Evolutionary conservation across 2,329 filamentous ascomycete genomes (phyloP), one percentile per base, ranked within the genome.

Genomic region (Hymenoscyphus repandus): DNA sequence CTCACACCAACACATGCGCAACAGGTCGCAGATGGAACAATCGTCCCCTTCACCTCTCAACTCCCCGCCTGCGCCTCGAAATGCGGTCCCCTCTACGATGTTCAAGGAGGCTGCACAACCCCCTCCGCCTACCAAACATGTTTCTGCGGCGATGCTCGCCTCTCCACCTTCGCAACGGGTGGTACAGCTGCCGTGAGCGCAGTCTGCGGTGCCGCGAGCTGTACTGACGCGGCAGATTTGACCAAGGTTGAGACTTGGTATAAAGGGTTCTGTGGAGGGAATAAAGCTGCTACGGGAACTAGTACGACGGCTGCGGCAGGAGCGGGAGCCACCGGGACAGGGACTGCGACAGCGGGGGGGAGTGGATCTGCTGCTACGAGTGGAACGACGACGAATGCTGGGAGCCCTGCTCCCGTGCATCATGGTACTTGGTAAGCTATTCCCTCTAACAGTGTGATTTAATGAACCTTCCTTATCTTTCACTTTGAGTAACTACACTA

Each of bases 91-190:
- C 79, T 90, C 40, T 82, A 77, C 64, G 79, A 88, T 67, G 88
- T 86, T 51, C 87, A 90, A 63, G 78, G 77, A 41, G 80, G 74
- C 54, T 95, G 90, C 68, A 76, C 85, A 1, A 84, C 85, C 3
- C 79, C 78, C 3, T 74, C 70, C 20, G 73, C 69, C 3, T 67
- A 76, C 5, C 62, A 67, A 17, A 73, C 75, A 33, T 95, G 90
- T 70, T 90, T 95, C 71, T 95, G 90, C 71, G 71, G 75, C 60
- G 81, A 85, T 45, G 57, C 73, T 11, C 71, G 76, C 18, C 75
- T 93, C 2, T 70, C 74, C 3, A 67, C 74, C 7, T 82, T 90
- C 50, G 38, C 54, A 10, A 77, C 78, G 31, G 70, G 72, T 10
- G 77, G 74, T 32, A 74, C 77, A 3, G 69, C 73, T 4, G 79